Evolutionary conservation across 129 eudicot species (phyloP).

Genomic region (Centaurea solstitialis): DNA sequence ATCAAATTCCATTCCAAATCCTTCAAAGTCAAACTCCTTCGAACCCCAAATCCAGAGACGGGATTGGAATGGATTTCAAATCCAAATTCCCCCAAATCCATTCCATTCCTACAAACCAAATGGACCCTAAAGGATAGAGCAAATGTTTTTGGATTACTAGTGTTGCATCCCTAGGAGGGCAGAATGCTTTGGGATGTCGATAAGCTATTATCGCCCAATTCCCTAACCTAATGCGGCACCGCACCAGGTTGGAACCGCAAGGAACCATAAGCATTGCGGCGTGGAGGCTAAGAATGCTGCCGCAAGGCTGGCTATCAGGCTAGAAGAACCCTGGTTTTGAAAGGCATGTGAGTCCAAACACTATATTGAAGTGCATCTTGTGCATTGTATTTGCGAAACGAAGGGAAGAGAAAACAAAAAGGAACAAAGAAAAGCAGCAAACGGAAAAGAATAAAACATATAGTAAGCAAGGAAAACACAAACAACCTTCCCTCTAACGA

Average conservation of each 20-base stretch:
- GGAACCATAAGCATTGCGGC: background rate
- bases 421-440: background rate
- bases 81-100: no score
- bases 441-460: background rate
- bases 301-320: no score
- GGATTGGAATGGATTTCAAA: no score
- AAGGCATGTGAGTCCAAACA: no score
- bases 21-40: no score
- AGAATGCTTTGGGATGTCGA: conserved; percentile 27
- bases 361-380: no score
- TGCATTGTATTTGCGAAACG: background rate
- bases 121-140: background rate
- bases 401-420: background rate
- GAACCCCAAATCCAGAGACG: no score
- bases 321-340: no score
- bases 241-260: conserved; percentile 10
- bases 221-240: conserved; percentile 27
- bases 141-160: conserved; percentile 16
- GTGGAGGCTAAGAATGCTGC: no score
- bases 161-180: conserved; percentile 26
- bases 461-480: background rate
- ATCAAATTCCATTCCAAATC: no score
- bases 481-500: background rate
- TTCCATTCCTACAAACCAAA: no score
- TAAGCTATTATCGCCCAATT: conserved; percentile 32